Evolutionary conservation across 768 basidiomycete genomes (phyloP).

Genomic region (Polyporus arcularius): DNA sequence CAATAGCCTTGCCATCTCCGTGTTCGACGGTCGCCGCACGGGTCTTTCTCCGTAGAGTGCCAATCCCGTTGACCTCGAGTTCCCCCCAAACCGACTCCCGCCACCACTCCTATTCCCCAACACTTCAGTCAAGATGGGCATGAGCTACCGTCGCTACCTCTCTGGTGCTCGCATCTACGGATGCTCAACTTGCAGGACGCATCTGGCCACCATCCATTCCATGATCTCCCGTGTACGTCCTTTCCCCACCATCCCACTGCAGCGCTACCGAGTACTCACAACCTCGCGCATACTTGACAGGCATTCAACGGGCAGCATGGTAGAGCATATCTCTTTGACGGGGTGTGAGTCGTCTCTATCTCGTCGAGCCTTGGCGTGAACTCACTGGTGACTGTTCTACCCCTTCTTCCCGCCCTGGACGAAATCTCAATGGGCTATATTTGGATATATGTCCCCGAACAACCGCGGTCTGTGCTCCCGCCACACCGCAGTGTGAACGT

Average conservation of each 20-base stretch:
- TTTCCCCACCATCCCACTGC: neutral
- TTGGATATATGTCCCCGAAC: conserved; percentile 1
- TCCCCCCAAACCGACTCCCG: neutral
- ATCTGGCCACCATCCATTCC: conserved; percentile 87
- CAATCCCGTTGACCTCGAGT: neutral
- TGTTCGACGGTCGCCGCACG: neutral
- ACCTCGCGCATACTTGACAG: conserved; percentile 41
- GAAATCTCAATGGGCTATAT: conserved; percentile 19
- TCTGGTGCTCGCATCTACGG: conserved; percentile 85
- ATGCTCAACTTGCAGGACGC: conserved; percentile 83
- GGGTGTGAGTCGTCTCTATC: conserved; percentile 64
- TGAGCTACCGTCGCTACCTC: conserved; percentile 88
- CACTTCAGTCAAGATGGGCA: conserved; percentile 61
- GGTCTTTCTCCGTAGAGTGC: neutral
- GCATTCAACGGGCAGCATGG: conserved; percentile 98
- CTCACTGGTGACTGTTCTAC: conserved; percentile 3
- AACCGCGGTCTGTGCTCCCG: conserved; percentile 3
- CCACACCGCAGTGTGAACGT: conserved; percentile 78
- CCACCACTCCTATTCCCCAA: neutral
- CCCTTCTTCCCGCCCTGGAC: conserved; percentile 7
- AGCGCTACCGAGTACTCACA: conserved; percentile 8
- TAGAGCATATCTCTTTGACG: conserved; percentile 90
- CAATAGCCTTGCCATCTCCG: neutral
- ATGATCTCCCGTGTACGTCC: conserved; percentile 83
- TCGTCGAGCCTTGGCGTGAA: neutral